Evolutionary conservation across 768 basidiomycete species (phyloP).

Genomic region (Termitomyces heimii): DNA sequence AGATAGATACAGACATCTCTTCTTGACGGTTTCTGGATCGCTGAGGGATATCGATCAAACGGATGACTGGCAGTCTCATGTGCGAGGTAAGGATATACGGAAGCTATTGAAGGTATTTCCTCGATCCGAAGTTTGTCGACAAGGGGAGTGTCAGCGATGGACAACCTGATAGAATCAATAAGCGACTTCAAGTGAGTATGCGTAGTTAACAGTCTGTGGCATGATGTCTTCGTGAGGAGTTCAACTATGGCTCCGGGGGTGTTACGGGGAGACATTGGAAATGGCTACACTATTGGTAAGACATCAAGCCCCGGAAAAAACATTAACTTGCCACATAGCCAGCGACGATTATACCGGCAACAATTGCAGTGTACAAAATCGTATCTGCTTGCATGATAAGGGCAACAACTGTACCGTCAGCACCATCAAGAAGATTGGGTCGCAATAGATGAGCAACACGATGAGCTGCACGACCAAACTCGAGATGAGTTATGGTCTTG

Average conservation of each 20-base stretch:
- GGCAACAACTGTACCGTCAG: slow-evolving; percentile 25
- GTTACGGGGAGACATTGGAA: slow-evolving; percentile 33
- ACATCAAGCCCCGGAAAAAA: neutral
- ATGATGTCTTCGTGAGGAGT: slow-evolving; percentile 30
- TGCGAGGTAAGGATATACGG: neutral
- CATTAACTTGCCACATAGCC: slow-evolving; percentile 20
- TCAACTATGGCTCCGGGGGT: slow-evolving; percentile 27
- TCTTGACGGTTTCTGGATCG: slow-evolving; percentile 7
- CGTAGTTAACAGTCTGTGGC: slow-evolving; percentile 30
- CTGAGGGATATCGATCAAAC: slow-evolving; percentile 20
- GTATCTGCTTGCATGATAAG: slow-evolving; percentile 21
- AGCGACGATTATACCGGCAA: slow-evolving; percentile 24
- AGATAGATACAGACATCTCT: slow-evolving; percentile 16
- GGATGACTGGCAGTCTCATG: neutral
- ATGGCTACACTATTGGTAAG: slow-evolving; percentile 21
- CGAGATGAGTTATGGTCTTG: slow-evolving; percentile 28
- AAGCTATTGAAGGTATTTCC: neutral
- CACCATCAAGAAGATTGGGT: slow-evolving; percentile 22
- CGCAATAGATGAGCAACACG: slow-evolving; percentile 27
- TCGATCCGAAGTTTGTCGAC: slow-evolving; percentile 9
- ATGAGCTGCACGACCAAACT: slow-evolving; percentile 27
- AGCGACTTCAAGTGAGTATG: slow-evolving; percentile 21
- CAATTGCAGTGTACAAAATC: slow-evolving; percentile 30
- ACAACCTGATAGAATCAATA: slow-evolving; percentile 19
- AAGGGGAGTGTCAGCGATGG: slow-evolving; percentile 19